phyloP scores from a whole-genome alignment of 352 stramenopile genomes.

The Phytophthora idaei region DNA sequence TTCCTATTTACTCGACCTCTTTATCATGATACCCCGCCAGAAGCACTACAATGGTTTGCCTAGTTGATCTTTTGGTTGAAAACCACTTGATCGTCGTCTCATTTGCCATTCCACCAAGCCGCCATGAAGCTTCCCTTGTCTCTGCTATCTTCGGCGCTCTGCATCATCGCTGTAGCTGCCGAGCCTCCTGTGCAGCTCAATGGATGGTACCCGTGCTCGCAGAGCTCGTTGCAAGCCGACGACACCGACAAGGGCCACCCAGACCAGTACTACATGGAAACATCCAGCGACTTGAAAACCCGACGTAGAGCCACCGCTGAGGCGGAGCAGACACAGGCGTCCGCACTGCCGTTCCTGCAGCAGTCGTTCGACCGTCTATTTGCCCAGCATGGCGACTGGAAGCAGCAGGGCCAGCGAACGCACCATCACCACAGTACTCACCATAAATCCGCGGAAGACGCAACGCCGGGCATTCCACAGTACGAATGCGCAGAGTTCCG shows the following conservation, averaged over 20 bases:
- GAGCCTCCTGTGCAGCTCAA: conserved; percentile 48
- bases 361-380: conserved; percentile 47
- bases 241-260: conserved; percentile 31
- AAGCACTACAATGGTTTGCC: not conserved
- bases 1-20: too few relatives aligned
- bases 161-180: not conserved
- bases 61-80: conserved; percentile 10
- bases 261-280: conserved; percentile 52
- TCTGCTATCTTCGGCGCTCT: conserved; percentile 7
- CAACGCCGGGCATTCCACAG: conserved; percentile 7
- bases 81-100: conserved; percentile 5
- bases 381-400: conserved; percentile 31
- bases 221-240: conserved; percentile 35
- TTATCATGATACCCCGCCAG: conserved; percentile 6
- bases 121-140: conserved; percentile 14
- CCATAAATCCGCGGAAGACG: conserved; percentile 13
- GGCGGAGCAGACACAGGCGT: conserved; percentile 8
- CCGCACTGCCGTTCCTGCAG: conserved; percentile 39
- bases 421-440: not conserved
- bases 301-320: conserved; percentile 15
- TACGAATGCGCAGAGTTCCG: conserved; percentile 72
- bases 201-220: conserved; percentile 64
- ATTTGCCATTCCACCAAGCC: conserved; percentile 19
- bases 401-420: conserved; percentile 10
- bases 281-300: conserved; percentile 6